Conservation (phyloP, 345 rosid genomes). For the Salix exigua region DNA sequence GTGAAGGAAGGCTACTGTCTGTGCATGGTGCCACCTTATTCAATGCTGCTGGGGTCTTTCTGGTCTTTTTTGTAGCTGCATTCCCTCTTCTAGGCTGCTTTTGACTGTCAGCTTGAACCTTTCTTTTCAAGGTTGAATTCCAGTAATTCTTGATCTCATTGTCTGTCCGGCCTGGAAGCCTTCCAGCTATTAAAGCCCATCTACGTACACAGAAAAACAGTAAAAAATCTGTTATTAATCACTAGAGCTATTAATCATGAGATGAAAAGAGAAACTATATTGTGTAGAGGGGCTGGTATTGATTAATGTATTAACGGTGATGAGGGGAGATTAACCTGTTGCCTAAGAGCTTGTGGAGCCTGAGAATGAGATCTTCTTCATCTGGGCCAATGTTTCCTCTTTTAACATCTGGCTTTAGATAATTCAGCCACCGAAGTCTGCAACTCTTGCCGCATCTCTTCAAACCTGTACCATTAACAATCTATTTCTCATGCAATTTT, state of each 20-base stretch:
- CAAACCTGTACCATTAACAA: neutral
- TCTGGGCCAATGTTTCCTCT: constrained; percentile 37
- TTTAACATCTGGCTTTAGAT: constrained; percentile 40
- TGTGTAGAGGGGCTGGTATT: too few relatives aligned
- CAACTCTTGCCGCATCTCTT: constrained; percentile 41
- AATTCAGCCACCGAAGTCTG: constrained; percentile 41
- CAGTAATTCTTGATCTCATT: constrained; percentile 37
- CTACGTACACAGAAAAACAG: neutral
- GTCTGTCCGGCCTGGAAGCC: constrained; percentile 43
- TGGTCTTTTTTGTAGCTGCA: neutral
- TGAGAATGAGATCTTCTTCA: constrained; percentile 42
- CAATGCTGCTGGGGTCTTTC: too few relatives aligned
- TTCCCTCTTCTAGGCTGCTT: neutral
- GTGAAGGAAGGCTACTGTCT: too few relatives aligned
- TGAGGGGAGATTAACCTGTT: constrained; percentile 7
- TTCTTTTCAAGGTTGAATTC: constrained; percentile 18
- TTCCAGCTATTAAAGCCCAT: constrained; percentile 35
- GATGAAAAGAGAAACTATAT: neutral
- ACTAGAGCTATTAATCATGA: neutral
- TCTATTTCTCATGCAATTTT: neutral
- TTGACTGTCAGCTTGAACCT: neutral
- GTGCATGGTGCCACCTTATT: too few relatives aligned
- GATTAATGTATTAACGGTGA: too few relatives aligned
- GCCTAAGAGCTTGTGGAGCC: constrained; percentile 23
- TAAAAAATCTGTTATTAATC: neutral